These are phyloP conservation scores for Kodamaea alishanica DNA, from an alignment of 1,139 yeast genomes.

Conservation along the genomic window DNA sequence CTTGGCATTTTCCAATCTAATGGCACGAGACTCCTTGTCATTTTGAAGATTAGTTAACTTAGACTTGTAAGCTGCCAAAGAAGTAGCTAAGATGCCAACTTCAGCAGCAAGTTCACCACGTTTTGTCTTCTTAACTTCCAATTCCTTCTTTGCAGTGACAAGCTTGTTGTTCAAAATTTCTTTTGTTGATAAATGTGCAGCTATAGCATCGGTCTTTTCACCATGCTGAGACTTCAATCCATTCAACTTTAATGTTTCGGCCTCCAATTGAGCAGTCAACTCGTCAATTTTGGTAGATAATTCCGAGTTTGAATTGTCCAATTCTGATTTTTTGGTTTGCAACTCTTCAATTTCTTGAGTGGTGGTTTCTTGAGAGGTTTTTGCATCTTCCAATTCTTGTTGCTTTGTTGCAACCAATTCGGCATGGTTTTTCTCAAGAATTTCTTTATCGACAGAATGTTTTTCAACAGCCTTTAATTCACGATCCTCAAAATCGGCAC, in stretches of 20 bases:
- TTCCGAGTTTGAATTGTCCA: conserved; percentile 44
- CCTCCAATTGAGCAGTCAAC: conserved; percentile 39
- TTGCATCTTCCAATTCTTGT: conserved; percentile 48
- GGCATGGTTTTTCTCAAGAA: conserved; percentile 42
- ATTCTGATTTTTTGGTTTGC: conserved; percentile 40
- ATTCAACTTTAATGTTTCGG: conserved; percentile 38
- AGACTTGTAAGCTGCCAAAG: conserved; percentile 44
- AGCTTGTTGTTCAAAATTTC: conserved; percentile 41
- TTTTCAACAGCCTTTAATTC: conserved; percentile 47
- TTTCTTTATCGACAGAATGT: conserved; percentile 46
- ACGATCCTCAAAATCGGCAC: conserved; percentile 42
- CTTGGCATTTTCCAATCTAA: conserved; percentile 43
- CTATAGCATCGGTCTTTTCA: conserved; percentile 38
- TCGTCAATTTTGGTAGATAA: conserved; percentile 39
- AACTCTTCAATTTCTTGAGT: conserved; percentile 44
- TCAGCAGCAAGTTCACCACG: conserved; percentile 42
- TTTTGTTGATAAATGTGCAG: conserved; percentile 34
- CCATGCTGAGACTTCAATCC: conserved; percentile 39
- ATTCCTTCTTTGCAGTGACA: conserved; percentile 30
- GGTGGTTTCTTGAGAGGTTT: conserved; percentile 44
- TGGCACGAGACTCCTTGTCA: conserved; percentile 36
- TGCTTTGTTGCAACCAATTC: conserved; percentile 47
- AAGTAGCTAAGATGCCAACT: conserved; percentile 41
- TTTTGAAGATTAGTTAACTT: conserved; percentile 38
- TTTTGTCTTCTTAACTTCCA: conserved; percentile 34